Base-by-base conservation (phyloP, 2,329 filamentous ascomycete genomes). In the Phaeosphaeria sp. region DNA sequence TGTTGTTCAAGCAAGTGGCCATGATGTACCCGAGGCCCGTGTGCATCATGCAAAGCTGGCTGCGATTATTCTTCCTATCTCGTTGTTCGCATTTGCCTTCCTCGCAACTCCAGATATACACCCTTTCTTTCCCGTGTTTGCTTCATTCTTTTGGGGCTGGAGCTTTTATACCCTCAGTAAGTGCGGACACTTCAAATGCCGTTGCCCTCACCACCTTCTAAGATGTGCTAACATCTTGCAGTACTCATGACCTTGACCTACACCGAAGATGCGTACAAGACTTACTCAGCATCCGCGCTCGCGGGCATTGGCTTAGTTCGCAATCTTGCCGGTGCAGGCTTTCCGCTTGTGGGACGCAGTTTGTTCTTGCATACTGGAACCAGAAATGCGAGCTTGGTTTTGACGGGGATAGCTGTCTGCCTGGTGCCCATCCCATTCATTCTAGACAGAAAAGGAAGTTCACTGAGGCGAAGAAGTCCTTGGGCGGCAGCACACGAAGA, bases 211-310 rank as follows among this genome's bases (percentile, higher is more conserved):
- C n/a, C n/a, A n/a, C n/a, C n/a, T n/a, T n/a, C n/a, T n/a, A n/a
- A n/a, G n/a, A n/a, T n/a, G n/a, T n/a, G n/a, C 48, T 33, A 18
- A 13, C 15, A 4, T 2, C 10, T 11, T 25, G 2, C 27, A 66
- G 62, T 83, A 47, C 72, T 84, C 2, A 82, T 82, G 74, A 81
- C 81, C 1, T 77, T 82, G 36, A 80, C 78, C 4, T 83, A 82
- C 58, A 81, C 80, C 1, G 80, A 82, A 52, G 81, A 83, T 58
- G 78, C 79, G 6, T 83, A 83, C 59, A 79, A 81, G 64, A 73
- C 77, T 2, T 79, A 74, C 58, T 78, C 77, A 10, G 79, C 79
- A 4, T 77, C 73, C 17, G 79, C 78, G 1, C 71, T 81, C 5
- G 79, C 79, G 15, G 78, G 77, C 0, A 77, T 80, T 11, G 77